Evolutionary conservation across 257 asterid genomes (phyloP).

Genomic region (Buddleja alternifolia): DNA sequence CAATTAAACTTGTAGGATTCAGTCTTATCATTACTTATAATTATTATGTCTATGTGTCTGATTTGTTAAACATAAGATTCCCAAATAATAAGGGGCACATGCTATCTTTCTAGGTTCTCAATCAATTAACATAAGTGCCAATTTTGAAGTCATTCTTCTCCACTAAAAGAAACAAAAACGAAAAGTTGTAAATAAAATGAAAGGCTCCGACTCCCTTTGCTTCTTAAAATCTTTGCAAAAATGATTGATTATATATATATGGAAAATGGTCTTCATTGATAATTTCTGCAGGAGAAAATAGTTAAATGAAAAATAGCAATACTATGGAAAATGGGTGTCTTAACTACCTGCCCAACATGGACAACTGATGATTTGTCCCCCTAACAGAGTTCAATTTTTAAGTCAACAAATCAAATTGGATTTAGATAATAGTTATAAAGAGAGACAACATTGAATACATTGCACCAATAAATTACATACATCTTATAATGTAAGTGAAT

Average conservation of each 20-base stretch:
- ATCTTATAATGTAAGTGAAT: conserved; percentile 44
- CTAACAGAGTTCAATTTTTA: conserved; percentile 55
- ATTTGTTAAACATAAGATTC: conserved; percentile 23
- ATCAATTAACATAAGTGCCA: too few species aligned
- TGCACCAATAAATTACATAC: conserved; percentile 31
- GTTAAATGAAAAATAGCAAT: conserved; percentile 20
- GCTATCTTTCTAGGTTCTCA: neutral
- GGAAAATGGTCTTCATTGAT: conserved; percentile 21
- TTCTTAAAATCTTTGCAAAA: conserved; percentile 31
- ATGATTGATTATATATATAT: conserved; percentile 30
- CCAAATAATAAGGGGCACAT: conserved; percentile 28
- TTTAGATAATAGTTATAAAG: conserved; percentile 31
- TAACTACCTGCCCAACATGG: conserved; percentile 68
- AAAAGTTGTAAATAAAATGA: neutral
- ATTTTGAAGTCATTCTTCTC: too few species aligned
- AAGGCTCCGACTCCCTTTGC: conserved; percentile 14
- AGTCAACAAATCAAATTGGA: conserved; percentile 50
- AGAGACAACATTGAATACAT: conserved; percentile 40
- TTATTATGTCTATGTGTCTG: neutral
- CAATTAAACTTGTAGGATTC: too few species aligned
- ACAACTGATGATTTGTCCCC: conserved; percentile 64
- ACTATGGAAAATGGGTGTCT: conserved; percentile 18
- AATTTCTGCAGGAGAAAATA: conserved; percentile 17
- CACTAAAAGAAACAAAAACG: neutral
- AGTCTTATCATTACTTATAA: too few species aligned